Evolutionary conservation across 192 early-diverging fungal species (phyloP).

Genomic region (Coemansia sp.): DNA sequence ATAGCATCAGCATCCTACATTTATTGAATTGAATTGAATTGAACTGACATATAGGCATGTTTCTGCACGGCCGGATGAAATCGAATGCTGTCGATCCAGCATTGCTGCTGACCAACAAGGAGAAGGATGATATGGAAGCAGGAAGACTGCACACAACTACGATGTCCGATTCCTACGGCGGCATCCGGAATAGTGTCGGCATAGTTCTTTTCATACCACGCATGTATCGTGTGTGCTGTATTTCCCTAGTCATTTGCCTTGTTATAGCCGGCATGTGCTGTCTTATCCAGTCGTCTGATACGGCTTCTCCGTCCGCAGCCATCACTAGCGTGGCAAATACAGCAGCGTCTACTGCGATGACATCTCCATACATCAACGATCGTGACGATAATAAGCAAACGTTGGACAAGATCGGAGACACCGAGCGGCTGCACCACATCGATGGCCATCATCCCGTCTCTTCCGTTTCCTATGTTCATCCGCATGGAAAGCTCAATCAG

Average conservation of each 20-base stretch:
- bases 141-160: neutral
- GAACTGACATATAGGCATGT: neutral
- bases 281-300: neutral
- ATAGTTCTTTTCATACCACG: neutral
- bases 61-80: neutral
- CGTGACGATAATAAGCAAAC: neutral
- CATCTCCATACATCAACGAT: neutral
- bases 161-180: neutral
- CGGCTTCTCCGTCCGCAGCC: neutral
- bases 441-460: neutral
- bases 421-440: neutral
- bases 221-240: neutral
- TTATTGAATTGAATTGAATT: no score
- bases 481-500: neutral
- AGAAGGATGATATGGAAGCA: neutral
- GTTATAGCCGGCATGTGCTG: constrained; percentile 1
- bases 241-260: neutral
- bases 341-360: neutral
- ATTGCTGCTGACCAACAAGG: neutral
- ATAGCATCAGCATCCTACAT: neutral
- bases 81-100: constrained; percentile 5
- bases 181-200: neutral
- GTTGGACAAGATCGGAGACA: no score
- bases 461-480: no score
- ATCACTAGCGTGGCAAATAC: neutral